Evolutionary conservation across 2,329 filamentous ascomycete genomes (phyloP), one percentile per base, ranked within the genome.

Genomic region (Alternaria arbusti): DNA sequence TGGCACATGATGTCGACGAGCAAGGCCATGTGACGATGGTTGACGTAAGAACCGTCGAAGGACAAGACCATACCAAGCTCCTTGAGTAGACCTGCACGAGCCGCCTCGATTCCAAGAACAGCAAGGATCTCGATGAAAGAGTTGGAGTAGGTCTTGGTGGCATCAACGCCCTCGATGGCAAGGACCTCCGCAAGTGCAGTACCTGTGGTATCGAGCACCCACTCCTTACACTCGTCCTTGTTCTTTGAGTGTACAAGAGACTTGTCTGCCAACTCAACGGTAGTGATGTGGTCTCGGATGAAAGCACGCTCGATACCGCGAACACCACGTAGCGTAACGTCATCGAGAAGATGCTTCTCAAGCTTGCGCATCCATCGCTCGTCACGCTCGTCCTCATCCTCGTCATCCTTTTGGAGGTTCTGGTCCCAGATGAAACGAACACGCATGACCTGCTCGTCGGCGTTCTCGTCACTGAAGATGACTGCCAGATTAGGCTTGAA

Each of bases 11-110:
- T 93, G 83, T 99, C 96, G 69, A 96, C 94, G 57, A 99, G 86
- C 36, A 99, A 88, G 51, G 94, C 92, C 84, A 99, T 89, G 84
- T 99, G 96, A 75, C 96, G 94, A 83, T 98, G 94, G 81, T 99
- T 99, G 87, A 99, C 96, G 80, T 99, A 99, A 13, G 96, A 98
- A 87, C 96, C 96, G 79, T 98, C 96, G 79, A 99, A 99, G 25
- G 96, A 94, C 84, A 99, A 83, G 78, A 99, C 96, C 75, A 93
- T 90, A 28, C 91, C 93, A 85, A 99, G 82, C 79, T 99, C 96
- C 65, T 91, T 90, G 71, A 97, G 89, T 61, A 99, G 86, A 57
- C 94, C 92, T 51, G 91, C 89, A 75, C 96, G 91, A 65, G 94
- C 94, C 69, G 94, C 96, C 79, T 99, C 96, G 68, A 99, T 99